A percentile compares a stretch with the other conserved stretches of the same genome.
phyloP scores from a whole-genome alignment of 31 red algal species.

The Porphyra umbilicalis region DNA sequence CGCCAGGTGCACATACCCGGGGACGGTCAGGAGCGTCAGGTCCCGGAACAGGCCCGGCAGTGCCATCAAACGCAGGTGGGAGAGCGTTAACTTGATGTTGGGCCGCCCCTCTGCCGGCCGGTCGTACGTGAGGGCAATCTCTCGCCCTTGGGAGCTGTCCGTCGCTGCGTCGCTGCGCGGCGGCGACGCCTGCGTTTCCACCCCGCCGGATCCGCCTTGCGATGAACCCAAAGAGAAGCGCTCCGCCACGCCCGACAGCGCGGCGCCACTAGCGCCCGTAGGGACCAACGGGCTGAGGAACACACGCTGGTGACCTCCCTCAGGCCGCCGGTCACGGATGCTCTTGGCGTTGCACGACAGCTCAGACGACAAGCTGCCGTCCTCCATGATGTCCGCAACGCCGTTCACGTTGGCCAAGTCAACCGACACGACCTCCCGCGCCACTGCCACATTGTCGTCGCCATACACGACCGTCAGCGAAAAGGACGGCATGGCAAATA shows the following conservation, averaged over 20 bases:
- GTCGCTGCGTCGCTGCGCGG: background rate
- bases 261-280: too few relatives aligned
- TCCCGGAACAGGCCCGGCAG: constrained; percentile 73
- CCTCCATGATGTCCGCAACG: background rate
- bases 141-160: background rate
- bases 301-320: background rate
- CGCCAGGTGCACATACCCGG: constrained; percentile 73
- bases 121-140: constrained; percentile 3
- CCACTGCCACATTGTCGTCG: background rate
- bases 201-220: background rate
- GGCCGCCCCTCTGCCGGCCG: background rate
- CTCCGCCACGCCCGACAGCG: too few relatives aligned
- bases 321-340: background rate
- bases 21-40: constrained; percentile 57
- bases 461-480: background rate
- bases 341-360: background rate
- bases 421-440: background rate
- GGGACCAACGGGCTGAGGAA: background rate
- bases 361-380: background rate
- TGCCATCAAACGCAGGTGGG: constrained; percentile 63
- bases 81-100: constrained; percentile 8
- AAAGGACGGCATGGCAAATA: background rate
- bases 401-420: background rate
- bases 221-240: too few relatives aligned
- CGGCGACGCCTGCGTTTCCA: background rate